These are phyloP conservation scores for Didymella segeticola DNA, from an alignment of 2,329 filamentous ascomycete genomes.

Conservation along the genomic window DNA sequence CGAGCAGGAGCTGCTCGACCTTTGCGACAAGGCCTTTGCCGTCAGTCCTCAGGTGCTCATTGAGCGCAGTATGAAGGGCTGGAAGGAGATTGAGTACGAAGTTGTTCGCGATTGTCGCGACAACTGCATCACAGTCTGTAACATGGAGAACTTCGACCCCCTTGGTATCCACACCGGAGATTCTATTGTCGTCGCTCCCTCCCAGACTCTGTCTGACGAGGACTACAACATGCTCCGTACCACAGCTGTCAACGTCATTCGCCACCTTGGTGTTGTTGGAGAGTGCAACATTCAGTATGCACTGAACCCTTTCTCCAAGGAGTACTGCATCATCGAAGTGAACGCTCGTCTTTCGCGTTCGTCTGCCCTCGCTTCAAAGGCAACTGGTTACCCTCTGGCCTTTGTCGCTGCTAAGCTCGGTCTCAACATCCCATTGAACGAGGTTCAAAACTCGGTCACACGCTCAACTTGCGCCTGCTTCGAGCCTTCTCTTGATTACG, in stretches of 20 bases:
- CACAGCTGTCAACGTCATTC: conserved; percentile 95
- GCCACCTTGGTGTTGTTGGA: conserved; percentile 94
- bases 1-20: conserved; percentile 78
- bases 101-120: conserved; percentile 94
- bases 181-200: conserved; percentile 96
- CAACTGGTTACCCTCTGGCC: conserved; percentile 92
- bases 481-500: conserved; percentile 96
- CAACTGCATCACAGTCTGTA: conserved; percentile 99
- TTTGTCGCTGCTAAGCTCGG: conserved; percentile 98
- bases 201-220: conserved; percentile 94
- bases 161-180: conserved; percentile 98
- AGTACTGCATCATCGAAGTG: conserved; percentile 99
- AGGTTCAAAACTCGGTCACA: conserved; percentile 95
- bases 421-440: conserved; percentile 91
- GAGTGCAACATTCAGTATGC: conserved; percentile 99
- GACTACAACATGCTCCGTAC: conserved; percentile 99
- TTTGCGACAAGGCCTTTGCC: conserved; percentile 94
- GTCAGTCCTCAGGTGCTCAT: conserved; percentile 95
- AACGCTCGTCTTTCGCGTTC: conserved; percentile 96
- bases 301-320: conserved; percentile 89
- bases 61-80: conserved; percentile 98
- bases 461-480: conserved; percentile 97
- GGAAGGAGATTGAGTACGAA: conserved; percentile 99
- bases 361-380: conserved; percentile 94
- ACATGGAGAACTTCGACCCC: conserved; percentile 99